Conservation (phyloP, 108 stramenopile species). For the Cylindrotheca fusiformis region DNA sequence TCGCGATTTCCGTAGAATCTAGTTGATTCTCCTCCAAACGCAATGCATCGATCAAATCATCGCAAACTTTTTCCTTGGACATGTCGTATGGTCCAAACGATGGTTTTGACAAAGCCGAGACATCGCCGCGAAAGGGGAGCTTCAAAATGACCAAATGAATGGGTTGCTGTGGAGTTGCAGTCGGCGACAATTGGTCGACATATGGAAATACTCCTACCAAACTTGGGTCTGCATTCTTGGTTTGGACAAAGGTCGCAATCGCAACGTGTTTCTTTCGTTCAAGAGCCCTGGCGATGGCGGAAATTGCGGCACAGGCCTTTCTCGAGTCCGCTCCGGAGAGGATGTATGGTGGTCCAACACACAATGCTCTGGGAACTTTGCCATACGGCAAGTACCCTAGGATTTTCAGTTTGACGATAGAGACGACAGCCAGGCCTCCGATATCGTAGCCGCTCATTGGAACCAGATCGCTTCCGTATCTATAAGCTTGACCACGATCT, state of each 20-base stretch:
- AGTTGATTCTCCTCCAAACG: slow-evolving; percentile 67
- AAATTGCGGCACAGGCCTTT: slow-evolving; percentile 57
- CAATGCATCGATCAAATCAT: slow-evolving; percentile 71
- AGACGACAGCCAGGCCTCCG: slow-evolving; percentile 52
- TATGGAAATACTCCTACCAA: slow-evolving; percentile 70
- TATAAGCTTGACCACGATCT: slow-evolving; percentile 48
- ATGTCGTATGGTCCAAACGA: slow-evolving; percentile 12
- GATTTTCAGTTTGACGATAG: slow-evolving; percentile 48
- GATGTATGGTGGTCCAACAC: slow-evolving; percentile 66
- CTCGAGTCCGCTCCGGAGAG: slow-evolving; percentile 60
- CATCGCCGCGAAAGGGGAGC: slow-evolving; percentile 77
- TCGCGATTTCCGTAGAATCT: slow-evolving; percentile 36
- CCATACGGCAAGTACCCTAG: slow-evolving; percentile 59
- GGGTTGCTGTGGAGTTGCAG: slow-evolving; percentile 2
- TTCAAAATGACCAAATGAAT: slow-evolving; percentile 60
- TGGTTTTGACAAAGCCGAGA: slow-evolving; percentile 23
- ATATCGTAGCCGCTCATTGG: slow-evolving; percentile 71
- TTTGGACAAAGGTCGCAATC: slow-evolving; percentile 71
- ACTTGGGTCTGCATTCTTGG: slow-evolving; percentile 56
- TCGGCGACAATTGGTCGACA: slow-evolving; percentile 9
- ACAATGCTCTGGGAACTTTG: slow-evolving; percentile 32
- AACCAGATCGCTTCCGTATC: slow-evolving; percentile 72
- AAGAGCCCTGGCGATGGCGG: slow-evolving; percentile 65
- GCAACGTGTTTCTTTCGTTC: slow-evolving; percentile 51
- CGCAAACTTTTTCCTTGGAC: slow-evolving; percentile 33